phyloP scores from a whole-genome alignment of 352 stramenopile genomes.

The Phytophthora idaei region DNA sequence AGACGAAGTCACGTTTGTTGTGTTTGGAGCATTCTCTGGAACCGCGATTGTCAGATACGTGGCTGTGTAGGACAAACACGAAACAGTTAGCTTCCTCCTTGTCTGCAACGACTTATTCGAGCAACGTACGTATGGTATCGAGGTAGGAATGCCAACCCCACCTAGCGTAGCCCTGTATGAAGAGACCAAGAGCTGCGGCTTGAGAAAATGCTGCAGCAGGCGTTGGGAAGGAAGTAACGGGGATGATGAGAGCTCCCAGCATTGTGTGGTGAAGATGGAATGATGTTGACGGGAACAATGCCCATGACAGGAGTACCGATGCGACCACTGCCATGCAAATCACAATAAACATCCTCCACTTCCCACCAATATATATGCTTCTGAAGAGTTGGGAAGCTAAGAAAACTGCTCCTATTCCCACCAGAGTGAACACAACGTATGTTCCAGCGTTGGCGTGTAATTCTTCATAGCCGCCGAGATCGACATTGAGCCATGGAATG shows the following conservation, averaged over 20 bases:
- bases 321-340: slow-evolving; percentile 44
- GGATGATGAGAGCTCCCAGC: slow-evolving; percentile 63
- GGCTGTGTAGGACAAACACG: slow-evolving; percentile 32
- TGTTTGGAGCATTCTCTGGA: slow-evolving; percentile 31
- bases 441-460: slow-evolving; percentile 52
- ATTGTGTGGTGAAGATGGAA: slow-evolving; percentile 84
- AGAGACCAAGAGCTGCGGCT: slow-evolving; percentile 55
- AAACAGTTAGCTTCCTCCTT: not conserved
- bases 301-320: slow-evolving; percentile 48
- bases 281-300: slow-evolving; percentile 57
- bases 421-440: slow-evolving; percentile 60
- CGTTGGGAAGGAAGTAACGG: slow-evolving; percentile 73
- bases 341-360: slow-evolving; percentile 45
- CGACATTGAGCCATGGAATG: slow-evolving; percentile 75
- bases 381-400: slow-evolving; percentile 46
- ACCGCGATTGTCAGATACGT: slow-evolving; percentile 68
- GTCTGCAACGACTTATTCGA: not conserved
- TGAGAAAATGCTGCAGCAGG: slow-evolving; percentile 60
- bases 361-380: slow-evolving; percentile 46
- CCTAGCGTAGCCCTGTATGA: slow-evolving; percentile 76
- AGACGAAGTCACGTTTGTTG: slow-evolving; percentile 49
- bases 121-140: slow-evolving; percentile 58
- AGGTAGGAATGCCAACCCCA: slow-evolving; percentile 82
- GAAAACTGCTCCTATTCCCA: slow-evolving; percentile 37
- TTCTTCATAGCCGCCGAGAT: slow-evolving; percentile 68